A percentile compares a stretch with the other conserved stretches of the same genome.
Evolutionary conservation across 176 grass and related monocot genomes (phyloP).

Genomic region (Microstegium vimineum): DNA sequence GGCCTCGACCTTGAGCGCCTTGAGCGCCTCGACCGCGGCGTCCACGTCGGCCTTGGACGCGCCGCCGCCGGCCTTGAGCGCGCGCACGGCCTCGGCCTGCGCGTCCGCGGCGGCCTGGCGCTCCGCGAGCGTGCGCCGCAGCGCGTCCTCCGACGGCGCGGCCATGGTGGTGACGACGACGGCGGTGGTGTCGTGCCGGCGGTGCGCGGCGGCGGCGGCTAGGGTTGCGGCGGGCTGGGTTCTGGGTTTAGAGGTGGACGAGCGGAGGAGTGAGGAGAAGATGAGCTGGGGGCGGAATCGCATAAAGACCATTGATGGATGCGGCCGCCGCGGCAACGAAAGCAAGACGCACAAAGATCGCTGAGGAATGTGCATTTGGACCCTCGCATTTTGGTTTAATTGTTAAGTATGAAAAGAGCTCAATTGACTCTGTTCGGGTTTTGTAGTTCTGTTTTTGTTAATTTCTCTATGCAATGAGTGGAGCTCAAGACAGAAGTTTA

Average conservation of each 20-base stretch:
- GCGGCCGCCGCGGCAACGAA: not conserved
- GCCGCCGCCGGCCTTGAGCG: slow-evolving; percentile 32
- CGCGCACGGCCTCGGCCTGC: slow-evolving; percentile 42
- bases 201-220: slow-evolving; percentile 27
- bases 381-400: not conserved
- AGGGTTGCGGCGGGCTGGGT: slow-evolving; percentile 27
- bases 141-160: slow-evolving; percentile 45
- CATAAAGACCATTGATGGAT: slow-evolving; percentile 37
- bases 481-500: too few relatives aligned
- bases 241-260: slow-evolving; percentile 45
- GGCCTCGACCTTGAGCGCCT: slow-evolving; percentile 49
- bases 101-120: slow-evolving; percentile 51
- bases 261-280: not conserved
- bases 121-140: slow-evolving; percentile 57
- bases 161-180: slow-evolving; percentile 21
- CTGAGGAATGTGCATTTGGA: not conserved
- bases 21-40: slow-evolving; percentile 44
- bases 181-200: not conserved
- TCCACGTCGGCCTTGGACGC: slow-evolving; percentile 34
- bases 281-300: slow-evolving; percentile 33
- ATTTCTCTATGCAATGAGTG: too few relatives aligned
- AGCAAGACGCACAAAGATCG: not conserved
- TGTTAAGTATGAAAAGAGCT: not conserved
- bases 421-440: too few relatives aligned
- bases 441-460: too few relatives aligned